Base-by-base conservation (phyloP, 2,329 filamentous ascomycete species). In the Elsinoe perseae region DNA sequence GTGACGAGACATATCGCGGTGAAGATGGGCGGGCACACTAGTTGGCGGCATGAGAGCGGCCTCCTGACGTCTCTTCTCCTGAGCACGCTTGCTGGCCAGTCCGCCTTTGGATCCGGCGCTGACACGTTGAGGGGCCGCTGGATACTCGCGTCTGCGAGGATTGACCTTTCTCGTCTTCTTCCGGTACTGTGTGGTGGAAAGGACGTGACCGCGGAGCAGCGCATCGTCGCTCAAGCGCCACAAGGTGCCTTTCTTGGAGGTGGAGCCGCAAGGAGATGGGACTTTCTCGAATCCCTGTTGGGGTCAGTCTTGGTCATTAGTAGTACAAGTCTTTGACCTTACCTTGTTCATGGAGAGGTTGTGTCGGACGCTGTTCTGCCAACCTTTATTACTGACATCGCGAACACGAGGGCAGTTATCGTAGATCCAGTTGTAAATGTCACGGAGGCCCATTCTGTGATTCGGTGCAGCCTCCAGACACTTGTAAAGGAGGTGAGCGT, bases 321-420 rank as follows among this genome's bases (percentile, higher is more conserved):
- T 27, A 25, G 18, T 23, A 42, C 32, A 23, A 28, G 46, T 20
- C 12, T 53, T 25, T 56, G 44, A 14, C 77, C 83, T 72, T 81
- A 96, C 92, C 59, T 80, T 79, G 64, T 97, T 97, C 91, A 97
- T 96, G 48, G 89, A 95, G 6, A 97, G 75, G 64, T 97, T 97
- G 70, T 97, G 92, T 1, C 92, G 82, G 61, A 97, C 95, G 68
- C 89, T 95, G 70, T 96, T 97, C 72, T 92, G 87, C 92, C 92
- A 97, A 8, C 91, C 92, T 43, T 70, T 74, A 3, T 70, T 72
- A 53, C 70, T 68, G 6, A 76, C 77, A 44, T 79, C 78, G 54
- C 77, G 82, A 3, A 81, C 82, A 70, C 93, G 95, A 62, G 81
- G 80, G 2, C 90, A 95, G 65, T 95, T 85, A 25, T 84, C 78